phyloP scores from a whole-genome alignment of 2,329 filamentous ascomycete species.

The Periglandula ipomoeae region DNA sequence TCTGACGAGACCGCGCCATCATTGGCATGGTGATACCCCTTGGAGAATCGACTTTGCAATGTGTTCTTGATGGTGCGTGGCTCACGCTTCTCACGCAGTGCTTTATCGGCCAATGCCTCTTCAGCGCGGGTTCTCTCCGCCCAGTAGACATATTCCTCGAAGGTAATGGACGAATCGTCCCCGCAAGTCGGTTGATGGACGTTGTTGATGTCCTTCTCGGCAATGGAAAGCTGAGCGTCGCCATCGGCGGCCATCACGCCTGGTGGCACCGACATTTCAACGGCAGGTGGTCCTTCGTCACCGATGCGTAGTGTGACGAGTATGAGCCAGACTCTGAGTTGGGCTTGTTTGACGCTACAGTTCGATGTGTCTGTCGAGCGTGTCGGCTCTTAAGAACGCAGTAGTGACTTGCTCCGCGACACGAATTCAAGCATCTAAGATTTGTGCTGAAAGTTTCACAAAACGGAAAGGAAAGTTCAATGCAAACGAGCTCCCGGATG shows the following conservation, averaged over 20 bases:
- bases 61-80: conserved; percentile 9
- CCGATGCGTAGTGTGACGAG: too few species aligned
- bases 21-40: conserved; percentile 7
- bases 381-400: too few species aligned
- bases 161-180: conserved; percentile 3
- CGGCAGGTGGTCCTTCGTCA: too few species aligned
- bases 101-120: conserved; percentile 11
- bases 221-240: not conserved
- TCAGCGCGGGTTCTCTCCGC: conserved; percentile 13
- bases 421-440: too few species aligned
- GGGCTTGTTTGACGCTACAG: too few species aligned
- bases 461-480: too few species aligned
- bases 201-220: not conserved
- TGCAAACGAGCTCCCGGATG: too few species aligned
- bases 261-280: not conserved
- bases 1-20: conserved; percentile 8
- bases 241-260: not conserved
- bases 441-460: too few species aligned
- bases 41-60: conserved; percentile 11
- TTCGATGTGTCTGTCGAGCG: too few species aligned
- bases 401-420: too few species aligned
- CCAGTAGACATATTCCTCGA: conserved; percentile 16
- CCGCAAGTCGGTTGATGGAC: not conserved
- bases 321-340: too few species aligned
- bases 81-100: conserved; percentile 9